A percentile compares a stretch with the other conserved stretches of the same genome.
Evolutionary conservation across 2,329 filamentous ascomycete species (phyloP).

Genomic region (Fusarium acutatum): DNA sequence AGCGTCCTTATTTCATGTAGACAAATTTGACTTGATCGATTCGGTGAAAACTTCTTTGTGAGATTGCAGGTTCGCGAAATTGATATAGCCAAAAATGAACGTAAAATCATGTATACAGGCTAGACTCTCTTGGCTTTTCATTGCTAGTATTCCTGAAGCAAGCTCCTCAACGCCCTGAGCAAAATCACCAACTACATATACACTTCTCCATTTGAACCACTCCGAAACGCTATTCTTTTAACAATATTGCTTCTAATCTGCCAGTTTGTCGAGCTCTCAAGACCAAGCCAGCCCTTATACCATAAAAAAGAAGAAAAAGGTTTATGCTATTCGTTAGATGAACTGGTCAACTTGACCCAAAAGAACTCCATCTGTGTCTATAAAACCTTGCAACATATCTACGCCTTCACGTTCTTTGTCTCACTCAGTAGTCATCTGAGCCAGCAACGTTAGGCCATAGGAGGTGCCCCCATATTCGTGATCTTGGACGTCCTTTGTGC

Average conservation of each 20-base stretch:
- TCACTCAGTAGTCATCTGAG: constrained; percentile 11
- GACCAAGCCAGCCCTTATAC: constrained; percentile 2
- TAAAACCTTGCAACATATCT: constrained; percentile 28
- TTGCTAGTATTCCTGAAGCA: constrained; percentile 17
- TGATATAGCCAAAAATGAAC: not conserved
- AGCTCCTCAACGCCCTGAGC: constrained; percentile 18
- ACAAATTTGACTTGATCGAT: not conserved
- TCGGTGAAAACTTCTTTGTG: not conserved
- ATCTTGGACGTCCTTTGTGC: constrained; percentile 48
- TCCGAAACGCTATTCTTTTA: not conserved
- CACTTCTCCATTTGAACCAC: not conserved
- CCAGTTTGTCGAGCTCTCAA: constrained; percentile 1
- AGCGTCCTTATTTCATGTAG: not conserved
- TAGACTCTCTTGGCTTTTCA: constrained; percentile 10
- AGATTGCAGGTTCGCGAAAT: not conserved
- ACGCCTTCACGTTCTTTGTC: constrained; percentile 6
- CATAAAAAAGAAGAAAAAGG: constrained; percentile 16
- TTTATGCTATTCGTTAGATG: constrained; percentile 14
- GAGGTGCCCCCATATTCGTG: constrained; percentile 46
- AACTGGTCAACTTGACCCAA: constrained; percentile 5
- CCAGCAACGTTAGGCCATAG: constrained; percentile 42
- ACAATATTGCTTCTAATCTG: constrained; percentile 10
- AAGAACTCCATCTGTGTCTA: constrained; percentile 27
- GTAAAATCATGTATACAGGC: not conserved
- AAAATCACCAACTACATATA: not conserved